phyloP scores from a whole-genome alignment of 2,329 filamentous ascomycete species.

The Emergomyces pasteurianus region DNA sequence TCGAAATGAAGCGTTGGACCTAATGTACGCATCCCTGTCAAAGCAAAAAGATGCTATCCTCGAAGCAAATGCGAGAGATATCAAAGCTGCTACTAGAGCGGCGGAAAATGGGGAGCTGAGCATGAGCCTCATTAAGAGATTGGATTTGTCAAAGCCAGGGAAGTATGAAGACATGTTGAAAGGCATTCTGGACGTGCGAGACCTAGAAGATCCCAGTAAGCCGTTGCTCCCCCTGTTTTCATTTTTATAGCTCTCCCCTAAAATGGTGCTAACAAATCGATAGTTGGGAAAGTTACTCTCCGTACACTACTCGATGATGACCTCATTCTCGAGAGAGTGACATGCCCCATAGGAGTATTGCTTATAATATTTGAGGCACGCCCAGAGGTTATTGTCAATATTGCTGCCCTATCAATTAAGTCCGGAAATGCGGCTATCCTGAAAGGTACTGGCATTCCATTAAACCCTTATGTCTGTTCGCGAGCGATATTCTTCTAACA shows the following conservation, averaged over 20 bases:
- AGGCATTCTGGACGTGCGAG: slow-evolving; percentile 79
- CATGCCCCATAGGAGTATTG: slow-evolving; percentile 92
- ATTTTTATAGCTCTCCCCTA: neutral
- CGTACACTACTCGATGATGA: slow-evolving; percentile 78
- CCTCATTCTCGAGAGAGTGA: slow-evolving; percentile 73
- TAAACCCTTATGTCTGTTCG: neutral
- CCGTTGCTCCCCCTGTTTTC: slow-evolving; percentile 11
- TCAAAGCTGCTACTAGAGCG: slow-evolving; percentile 60
- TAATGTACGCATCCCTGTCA: slow-evolving; percentile 66
- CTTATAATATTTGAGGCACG: slow-evolving; percentile 97
- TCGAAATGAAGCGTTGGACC: slow-evolving; percentile 73
- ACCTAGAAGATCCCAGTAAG: slow-evolving; percentile 73
- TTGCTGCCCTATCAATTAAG: slow-evolving; percentile 89
- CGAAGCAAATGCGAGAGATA: slow-evolving; percentile 72
- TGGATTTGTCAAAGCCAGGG: slow-evolving; percentile 74
- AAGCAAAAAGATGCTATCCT: slow-evolving; percentile 63
- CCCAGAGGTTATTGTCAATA: slow-evolving; percentile 96
- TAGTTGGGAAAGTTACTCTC: slow-evolving; percentile 74
- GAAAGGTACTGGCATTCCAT: slow-evolving; percentile 49
- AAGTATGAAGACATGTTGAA: slow-evolving; percentile 98
- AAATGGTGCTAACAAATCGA: slow-evolving; percentile 8
- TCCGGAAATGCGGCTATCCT: slow-evolving; percentile 94
- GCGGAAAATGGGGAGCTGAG: slow-evolving; percentile 65
- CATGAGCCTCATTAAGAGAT: slow-evolving; percentile 70
- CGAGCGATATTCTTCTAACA: slow-evolving; percentile 3